phyloP scores from a whole-genome alignment of 2,329 filamentous ascomycete species.

The Neocucurbitaria cava region DNA sequence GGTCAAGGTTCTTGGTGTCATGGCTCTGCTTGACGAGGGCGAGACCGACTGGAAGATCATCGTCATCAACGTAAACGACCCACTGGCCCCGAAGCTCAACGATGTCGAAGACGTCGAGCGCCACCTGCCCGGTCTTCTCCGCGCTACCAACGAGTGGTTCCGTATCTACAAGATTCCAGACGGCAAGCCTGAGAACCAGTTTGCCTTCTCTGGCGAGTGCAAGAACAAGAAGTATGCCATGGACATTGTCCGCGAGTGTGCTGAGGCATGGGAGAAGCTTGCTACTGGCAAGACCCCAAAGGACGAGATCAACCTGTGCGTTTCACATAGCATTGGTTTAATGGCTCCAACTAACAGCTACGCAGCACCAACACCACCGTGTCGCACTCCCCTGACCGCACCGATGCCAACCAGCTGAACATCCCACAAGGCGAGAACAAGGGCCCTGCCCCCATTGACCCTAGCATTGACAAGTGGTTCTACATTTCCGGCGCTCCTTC shows the following conservation, averaged over 20 bases:
- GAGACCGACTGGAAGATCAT: slow-evolving; percentile 99
- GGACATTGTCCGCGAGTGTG: slow-evolving; percentile 94
- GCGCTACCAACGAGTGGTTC: slow-evolving; percentile 99
- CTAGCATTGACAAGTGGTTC: slow-evolving; percentile 99
- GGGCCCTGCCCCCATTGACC: slow-evolving; percentile 85
- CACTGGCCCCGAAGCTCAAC: slow-evolving; percentile 93
- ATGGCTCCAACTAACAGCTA: slow-evolving; percentile 20
- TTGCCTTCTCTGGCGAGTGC: slow-evolving; percentile 99
- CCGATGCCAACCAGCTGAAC: slow-evolving; percentile 72
- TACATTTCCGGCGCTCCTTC: slow-evolving; percentile 96
- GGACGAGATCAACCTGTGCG: slow-evolving; percentile 83
- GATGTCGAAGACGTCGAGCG: slow-evolving; percentile 99
- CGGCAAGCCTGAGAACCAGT: slow-evolving; percentile 99
- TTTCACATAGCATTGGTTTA: slow-evolving; percentile 41
- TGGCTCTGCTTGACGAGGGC: slow-evolving; percentile 98
- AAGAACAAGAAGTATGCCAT: slow-evolving; percentile 99
- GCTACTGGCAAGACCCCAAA: slow-evolving; percentile 86
- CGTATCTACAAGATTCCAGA: slow-evolving; percentile 99
- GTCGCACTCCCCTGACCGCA: slow-evolving; percentile 73
- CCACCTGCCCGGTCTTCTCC: slow-evolving; percentile 93
- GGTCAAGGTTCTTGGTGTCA: slow-evolving; percentile 99
- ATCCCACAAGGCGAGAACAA: slow-evolving; percentile 83
- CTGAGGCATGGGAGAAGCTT: slow-evolving; percentile 95
- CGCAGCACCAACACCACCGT: slow-evolving; percentile 82
- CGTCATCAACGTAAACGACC: slow-evolving; percentile 98